Evolutionary conservation across 2,329 filamentous ascomycete species (phyloP).

Genomic region (Ophiosphaerella narmari): DNA sequence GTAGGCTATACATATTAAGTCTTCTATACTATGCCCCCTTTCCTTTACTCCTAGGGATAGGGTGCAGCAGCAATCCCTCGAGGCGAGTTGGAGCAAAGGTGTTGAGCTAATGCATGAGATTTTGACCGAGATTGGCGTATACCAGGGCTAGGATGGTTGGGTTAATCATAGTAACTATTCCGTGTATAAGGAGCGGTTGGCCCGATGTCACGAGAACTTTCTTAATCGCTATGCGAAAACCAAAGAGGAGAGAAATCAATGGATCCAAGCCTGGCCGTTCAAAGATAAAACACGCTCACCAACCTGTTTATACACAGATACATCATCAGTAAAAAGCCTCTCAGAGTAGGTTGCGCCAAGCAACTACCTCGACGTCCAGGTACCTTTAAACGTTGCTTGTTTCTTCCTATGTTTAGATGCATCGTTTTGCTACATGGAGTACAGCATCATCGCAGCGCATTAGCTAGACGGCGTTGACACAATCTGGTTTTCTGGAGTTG

Average conservation of each 20-base stretch:
- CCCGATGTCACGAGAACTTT: constrained; percentile 23
- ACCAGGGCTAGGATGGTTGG: constrained; percentile 30
- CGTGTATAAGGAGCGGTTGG: constrained; percentile 24
- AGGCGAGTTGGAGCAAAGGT: constrained; percentile 21
- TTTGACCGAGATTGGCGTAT: constrained; percentile 21
- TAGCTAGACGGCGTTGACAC: no score
- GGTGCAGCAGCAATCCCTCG: constrained; percentile 18
- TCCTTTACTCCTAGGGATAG: constrained; percentile 22
- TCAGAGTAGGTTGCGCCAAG: no score
- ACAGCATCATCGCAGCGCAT: no score
- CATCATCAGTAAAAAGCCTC: no score
- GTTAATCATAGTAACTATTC: constrained; percentile 26
- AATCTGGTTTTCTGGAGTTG: no score
- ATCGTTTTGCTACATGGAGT: no score
- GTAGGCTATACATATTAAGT: constrained; percentile 13
- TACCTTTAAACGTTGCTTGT: no score
- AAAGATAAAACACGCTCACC: constrained; percentile 12
- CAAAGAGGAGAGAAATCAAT: constrained; percentile 22
- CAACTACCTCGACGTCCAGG: no score
- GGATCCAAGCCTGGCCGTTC: constrained; percentile 22
- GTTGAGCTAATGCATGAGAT: constrained; percentile 26
- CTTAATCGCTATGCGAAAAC: constrained; percentile 21
- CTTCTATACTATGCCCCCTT: constrained; percentile 21
- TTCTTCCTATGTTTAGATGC: no score
- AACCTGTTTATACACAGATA: neutral